Percentiles rank a stretch among this genome's conserved stretches.
Conservation (phyloP, 129 eudicot genomes). For the Solidago caesia region DNA sequence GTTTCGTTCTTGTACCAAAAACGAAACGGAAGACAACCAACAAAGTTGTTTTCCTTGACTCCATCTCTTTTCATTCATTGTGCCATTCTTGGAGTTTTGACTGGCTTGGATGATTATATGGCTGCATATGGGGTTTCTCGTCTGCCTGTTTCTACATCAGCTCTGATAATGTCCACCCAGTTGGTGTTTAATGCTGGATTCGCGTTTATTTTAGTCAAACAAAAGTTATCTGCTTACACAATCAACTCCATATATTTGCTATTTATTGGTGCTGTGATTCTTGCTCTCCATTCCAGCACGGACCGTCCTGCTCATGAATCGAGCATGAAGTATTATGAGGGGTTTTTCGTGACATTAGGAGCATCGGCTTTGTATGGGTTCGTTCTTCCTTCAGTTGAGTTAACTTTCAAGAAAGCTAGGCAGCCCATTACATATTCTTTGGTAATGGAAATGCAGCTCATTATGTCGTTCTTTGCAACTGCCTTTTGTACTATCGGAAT, state of each 20-base stretch:
- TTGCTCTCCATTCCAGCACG: slow-evolving; percentile 42
- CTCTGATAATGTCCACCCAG: slow-evolving; percentile 45
- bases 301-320: slow-evolving; percentile 50
- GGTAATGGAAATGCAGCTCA: slow-evolving; percentile 61
- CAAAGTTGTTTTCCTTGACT: slow-evolving; percentile 23
- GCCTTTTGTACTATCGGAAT: slow-evolving; percentile 49
- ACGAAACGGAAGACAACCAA: slow-evolving; percentile 9
- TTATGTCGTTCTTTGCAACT: slow-evolving; percentile 51
- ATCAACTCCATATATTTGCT: slow-evolving; percentile 38
- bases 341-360: slow-evolving; percentile 48
- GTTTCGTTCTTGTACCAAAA: slow-evolving; percentile 31
- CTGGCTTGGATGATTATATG: slow-evolving; percentile 44
- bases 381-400: slow-evolving; percentile 40
- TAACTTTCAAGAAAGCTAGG: slow-evolving; percentile 44
- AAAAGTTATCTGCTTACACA: slow-evolving; percentile 35
- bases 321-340: slow-evolving; percentile 30
- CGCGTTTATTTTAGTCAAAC: slow-evolving; percentile 50
- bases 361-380: slow-evolving; percentile 49
- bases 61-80: slow-evolving; percentile 35
- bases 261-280: slow-evolving; percentile 45
- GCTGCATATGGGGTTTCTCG: slow-evolving; percentile 41
- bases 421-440: slow-evolving; percentile 41
- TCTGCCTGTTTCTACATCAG: slow-evolving; percentile 49
- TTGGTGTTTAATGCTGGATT: slow-evolving; percentile 55
- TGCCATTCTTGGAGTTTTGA: slow-evolving; percentile 40